phyloP scores from a whole-genome alignment of 2,329 filamentous ascomycete species.

The Teratosphaeriaceae sp. region DNA sequence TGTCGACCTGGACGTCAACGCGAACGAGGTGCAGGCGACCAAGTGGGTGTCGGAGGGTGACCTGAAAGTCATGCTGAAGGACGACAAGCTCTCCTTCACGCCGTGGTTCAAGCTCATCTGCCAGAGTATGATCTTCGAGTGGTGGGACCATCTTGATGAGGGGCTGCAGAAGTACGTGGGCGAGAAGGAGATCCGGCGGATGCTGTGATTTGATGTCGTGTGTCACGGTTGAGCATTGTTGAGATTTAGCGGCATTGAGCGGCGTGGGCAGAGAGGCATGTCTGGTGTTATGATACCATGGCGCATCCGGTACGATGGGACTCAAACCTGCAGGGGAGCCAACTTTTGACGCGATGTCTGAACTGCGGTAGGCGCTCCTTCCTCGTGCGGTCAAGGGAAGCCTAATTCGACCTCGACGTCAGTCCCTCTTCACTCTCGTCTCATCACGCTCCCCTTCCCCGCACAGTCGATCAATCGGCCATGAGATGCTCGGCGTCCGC shows the following conservation, averaged over 20 bases:
- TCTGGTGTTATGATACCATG: conserved; percentile 13
- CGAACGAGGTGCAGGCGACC: conserved; percentile 82
- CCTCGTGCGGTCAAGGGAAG: not conserved
- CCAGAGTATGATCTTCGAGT: conserved; percentile 94
- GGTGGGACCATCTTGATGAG: conserved; percentile 82
- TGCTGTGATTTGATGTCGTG: conserved; percentile 41
- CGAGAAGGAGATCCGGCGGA: conserved; percentile 81
- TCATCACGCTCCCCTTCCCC: no score
- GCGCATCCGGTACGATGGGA: no score
- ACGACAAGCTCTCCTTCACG: conserved; percentile 77
- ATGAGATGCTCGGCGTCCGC: no score
- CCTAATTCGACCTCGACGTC: not conserved
- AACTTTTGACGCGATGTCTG: no score
- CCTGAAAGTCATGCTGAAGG: conserved; percentile 77
- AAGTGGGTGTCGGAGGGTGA: conserved; percentile 77
- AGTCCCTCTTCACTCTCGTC: not conserved
- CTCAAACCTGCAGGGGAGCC: no score
- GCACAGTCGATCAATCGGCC: no score
- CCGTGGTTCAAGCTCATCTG: conserved; percentile 99
- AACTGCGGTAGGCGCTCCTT: conserved; percentile 3
- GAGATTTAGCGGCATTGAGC: conserved; percentile 8
- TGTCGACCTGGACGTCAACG: conserved; percentile 73
- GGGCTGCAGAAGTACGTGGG: conserved; percentile 79
- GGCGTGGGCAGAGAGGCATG: conserved; percentile 5
- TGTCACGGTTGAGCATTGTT: no score